These are phyloP conservation scores for Nicotiana obtusifolia DNA, from an alignment of 257 asterid genomes.

Conservation along the genomic window DNA sequence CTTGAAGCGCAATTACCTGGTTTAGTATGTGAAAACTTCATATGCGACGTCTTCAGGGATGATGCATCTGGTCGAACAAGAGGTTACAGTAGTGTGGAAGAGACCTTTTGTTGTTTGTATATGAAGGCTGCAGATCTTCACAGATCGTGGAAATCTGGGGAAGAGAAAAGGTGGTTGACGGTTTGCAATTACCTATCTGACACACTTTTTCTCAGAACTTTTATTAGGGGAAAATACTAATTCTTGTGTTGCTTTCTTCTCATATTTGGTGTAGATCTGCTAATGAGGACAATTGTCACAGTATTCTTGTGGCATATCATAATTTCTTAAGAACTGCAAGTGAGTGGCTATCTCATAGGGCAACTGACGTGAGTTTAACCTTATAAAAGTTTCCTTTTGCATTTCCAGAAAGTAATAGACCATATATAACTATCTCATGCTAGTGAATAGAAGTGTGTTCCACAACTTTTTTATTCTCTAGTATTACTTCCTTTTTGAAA, in stretches of 20 bases:
- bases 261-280: slow-evolving; percentile 26
- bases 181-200: neutral
- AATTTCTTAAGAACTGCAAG: slow-evolving; percentile 60
- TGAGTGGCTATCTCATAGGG: slow-evolving; percentile 76
- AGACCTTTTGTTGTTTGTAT: slow-evolving; percentile 66
- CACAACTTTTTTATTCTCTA: neutral
- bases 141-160: slow-evolving; percentile 46
- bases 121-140: slow-evolving; percentile 53
- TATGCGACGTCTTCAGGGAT: slow-evolving; percentile 27
- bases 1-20: slow-evolving; percentile 56
- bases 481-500: neutral
- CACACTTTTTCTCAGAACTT: neutral
- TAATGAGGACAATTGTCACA: slow-evolving; percentile 34
- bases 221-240: neutral
- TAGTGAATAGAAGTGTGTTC: neutral
- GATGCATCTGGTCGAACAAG: slow-evolving; percentile 20
- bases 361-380: slow-evolving; percentile 67
- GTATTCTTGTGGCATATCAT: slow-evolving; percentile 42
- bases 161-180: slow-evolving; percentile 36
- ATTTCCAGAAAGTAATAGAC: neutral
- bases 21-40: slow-evolving; percentile 38
- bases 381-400: neutral
- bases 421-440: neutral
- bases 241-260: slow-evolving; percentile 16
- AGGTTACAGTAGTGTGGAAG: slow-evolving; percentile 29